A percentile compares a stretch with the other conserved stretches of the same genome.
These are phyloP conservation scores for Botrytis squamosa DNA, from an alignment of 2,329 filamentous ascomycete species.

Conservation along the genomic window DNA sequence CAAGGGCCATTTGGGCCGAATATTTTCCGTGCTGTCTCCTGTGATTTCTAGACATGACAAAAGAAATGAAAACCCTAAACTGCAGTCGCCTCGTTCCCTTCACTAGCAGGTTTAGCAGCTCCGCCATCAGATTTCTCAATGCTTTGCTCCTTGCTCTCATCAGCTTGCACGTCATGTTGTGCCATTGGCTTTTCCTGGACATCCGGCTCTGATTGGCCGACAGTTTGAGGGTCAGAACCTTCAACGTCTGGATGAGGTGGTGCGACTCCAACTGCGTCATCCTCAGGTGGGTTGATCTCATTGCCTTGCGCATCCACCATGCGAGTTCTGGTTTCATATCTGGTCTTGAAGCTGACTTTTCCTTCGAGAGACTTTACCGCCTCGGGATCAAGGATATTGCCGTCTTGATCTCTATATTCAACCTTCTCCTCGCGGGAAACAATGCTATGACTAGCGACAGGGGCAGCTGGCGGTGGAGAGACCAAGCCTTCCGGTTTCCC, in stretches of 20 bases:
- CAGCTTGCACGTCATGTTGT: slow-evolving; percentile 45
- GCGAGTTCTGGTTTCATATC: slow-evolving; percentile 90
- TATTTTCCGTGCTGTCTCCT: slow-evolving; percentile 5
- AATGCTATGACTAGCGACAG: slow-evolving; percentile 34
- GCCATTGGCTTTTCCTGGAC: slow-evolving; percentile 45
- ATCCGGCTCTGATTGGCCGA: slow-evolving; percentile 41
- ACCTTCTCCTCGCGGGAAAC: slow-evolving; percentile 69
- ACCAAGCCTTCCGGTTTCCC: slow-evolving; percentile 32
- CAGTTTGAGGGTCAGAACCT: slow-evolving; percentile 59
- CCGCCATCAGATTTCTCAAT: slow-evolving; percentile 45
- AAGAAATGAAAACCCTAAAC: slow-evolving; percentile 31
- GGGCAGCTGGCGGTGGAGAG: slow-evolving; percentile 28
- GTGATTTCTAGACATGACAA: slow-evolving; percentile 5
- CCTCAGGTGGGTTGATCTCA: slow-evolving; percentile 52
- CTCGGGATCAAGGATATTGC: slow-evolving; percentile 80
- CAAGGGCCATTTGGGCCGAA: slow-evolving; percentile 15
- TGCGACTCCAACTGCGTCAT: slow-evolving; percentile 30
- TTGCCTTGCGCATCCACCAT: slow-evolving; percentile 78
- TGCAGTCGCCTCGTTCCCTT: slow-evolving; percentile 56
- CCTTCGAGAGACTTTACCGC: slow-evolving; percentile 82
- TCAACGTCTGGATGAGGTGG: slow-evolving; percentile 47
- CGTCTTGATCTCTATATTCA: slow-evolving; percentile 93
- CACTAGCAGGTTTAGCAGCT: slow-evolving; percentile 61
- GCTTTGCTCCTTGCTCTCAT: slow-evolving; percentile 60
- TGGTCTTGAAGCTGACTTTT: slow-evolving; percentile 93